Evolutionary conservation across 495 filamentous ascomycete genomes (phyloP), one percentile per base, ranked within the genome.

Genomic region (Parathielavia hyrcaniae): DNA sequence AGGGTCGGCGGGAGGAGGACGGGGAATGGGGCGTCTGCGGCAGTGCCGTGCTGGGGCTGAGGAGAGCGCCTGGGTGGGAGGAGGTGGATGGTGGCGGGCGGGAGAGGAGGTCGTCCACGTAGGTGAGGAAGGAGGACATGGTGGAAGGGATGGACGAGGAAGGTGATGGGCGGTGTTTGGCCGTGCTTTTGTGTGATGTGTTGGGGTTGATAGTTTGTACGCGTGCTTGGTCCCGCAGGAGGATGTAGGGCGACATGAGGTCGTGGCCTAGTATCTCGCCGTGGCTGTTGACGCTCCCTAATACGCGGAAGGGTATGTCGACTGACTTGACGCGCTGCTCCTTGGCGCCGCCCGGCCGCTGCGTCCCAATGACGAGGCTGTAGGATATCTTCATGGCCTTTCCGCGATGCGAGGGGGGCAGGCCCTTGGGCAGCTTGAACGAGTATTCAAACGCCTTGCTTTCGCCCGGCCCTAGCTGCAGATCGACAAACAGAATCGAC

Each of bases 341-440:
- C 57, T 81, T 84, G 12, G 79, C 75, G 16, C 83, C 84, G 19
- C 89, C 89, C 5, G 92, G 84, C 49, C 92, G 74, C 67, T 97
- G 93, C 5, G 90, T 96, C 35, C 92, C 93, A 62, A 98, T 90
- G 26, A 95, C 83, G 14, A 98, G 72, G 69, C 87, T 89, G 77
- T 98, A 98, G 2, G 82, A 82, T 35, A 97, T 88, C 68, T 96
- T 97, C 53, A 97, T 95, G 5, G 91, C 90, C 65, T 91, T 92
- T 17, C 93, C 93, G 61, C 87, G 86, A 64, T 97, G 89, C 40
- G 84, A 90, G 26, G 93, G 92, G 19, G 93, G 93, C 47, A 97
- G 77, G 0, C 91, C 91, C 62, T 81, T 84, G 2, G 93, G 93
- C 47, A 98, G 72, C 43, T 82, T 83, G 69, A 97, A 96, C 11